Conservation (phyloP, 768 basidiomycete genomes). For the Myochromella boudieri region DNA sequence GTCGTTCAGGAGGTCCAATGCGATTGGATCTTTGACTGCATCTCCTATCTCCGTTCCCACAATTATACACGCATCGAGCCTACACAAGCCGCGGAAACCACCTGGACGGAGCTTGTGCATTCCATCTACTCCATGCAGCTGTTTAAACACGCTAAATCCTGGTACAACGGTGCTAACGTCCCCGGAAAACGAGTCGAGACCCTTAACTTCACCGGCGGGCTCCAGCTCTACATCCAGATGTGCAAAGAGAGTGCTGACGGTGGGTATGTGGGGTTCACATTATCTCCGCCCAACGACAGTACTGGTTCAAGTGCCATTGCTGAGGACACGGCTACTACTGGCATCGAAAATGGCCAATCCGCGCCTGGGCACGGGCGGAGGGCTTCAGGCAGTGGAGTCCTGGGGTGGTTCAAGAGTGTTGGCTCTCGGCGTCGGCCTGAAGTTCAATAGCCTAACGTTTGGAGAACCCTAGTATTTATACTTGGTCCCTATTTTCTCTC, state of each 20-base stretch:
- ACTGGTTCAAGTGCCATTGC: no score
- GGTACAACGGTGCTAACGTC: conserved; percentile 24
- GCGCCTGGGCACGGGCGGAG: no score
- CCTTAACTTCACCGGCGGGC: conserved; percentile 24
- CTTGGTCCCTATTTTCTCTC: no score
- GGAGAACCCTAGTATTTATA: no score
- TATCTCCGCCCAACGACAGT: not conserved
- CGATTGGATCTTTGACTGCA: conserved; percentile 22
- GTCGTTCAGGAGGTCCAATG: conserved; percentile 22
- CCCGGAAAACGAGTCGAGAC: conserved; percentile 21
- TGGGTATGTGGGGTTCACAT: conserved; percentile 14
- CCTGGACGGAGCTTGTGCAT: conserved; percentile 10
- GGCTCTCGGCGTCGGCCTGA: no score
- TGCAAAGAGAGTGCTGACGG: conserved; percentile 14
- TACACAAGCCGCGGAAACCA: conserved; percentile 7
- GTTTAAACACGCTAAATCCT: conserved; percentile 20
- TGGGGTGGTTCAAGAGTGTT: no score
- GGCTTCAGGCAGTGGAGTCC: no score
- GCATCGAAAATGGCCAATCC: no score
- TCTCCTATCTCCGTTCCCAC: conserved; percentile 12
- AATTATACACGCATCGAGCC: conserved; percentile 7
- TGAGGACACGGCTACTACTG: no score
- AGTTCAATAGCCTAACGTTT: no score
- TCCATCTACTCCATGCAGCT: conserved; percentile 11
- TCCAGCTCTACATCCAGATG: conserved; percentile 16